These are phyloP conservation scores for Cicer arietinum DNA, from an alignment of 306 rosid genomes.

Conservation along the genomic window DNA sequence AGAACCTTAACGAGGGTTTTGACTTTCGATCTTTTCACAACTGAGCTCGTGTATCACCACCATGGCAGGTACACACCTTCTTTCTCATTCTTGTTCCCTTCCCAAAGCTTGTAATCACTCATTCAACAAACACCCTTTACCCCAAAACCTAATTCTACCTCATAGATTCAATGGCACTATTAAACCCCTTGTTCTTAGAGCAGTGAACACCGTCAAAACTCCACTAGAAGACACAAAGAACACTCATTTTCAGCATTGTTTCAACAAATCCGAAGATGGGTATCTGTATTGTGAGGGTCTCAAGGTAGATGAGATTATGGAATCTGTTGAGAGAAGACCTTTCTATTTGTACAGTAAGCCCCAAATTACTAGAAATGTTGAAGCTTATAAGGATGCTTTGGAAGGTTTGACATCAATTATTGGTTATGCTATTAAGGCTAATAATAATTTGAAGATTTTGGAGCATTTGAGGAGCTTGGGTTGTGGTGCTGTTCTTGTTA, in stretches of 20 bases:
- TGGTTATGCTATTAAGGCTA: slow-evolving; percentile 94
- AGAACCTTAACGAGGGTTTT: slow-evolving; percentile 3
- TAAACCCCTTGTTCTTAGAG: slow-evolving; percentile 54
- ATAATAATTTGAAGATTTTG: slow-evolving; percentile 85
- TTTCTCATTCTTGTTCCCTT: slow-evolving; percentile 52
- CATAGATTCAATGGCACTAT: slow-evolving; percentile 47
- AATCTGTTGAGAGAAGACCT: slow-evolving; percentile 82
- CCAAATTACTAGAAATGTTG: slow-evolving; percentile 83
- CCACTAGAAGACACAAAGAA: slow-evolving; percentile 39
- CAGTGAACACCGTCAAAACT: slow-evolving; percentile 59
- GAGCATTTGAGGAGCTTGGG: slow-evolving; percentile 86
- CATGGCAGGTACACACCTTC: slow-evolving; percentile 65
- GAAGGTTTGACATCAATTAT: slow-evolving; percentile 74
- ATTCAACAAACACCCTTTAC: slow-evolving; percentile 47
- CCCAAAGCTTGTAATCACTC: slow-evolving; percentile 51
- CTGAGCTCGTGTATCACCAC: slow-evolving; percentile 7
- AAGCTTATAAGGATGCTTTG: slow-evolving; percentile 81
- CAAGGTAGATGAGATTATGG: slow-evolving; percentile 87
- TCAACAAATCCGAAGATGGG: slow-evolving; percentile 82
- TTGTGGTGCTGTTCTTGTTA: slow-evolving; percentile 96
- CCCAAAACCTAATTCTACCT: slow-evolving; percentile 39
- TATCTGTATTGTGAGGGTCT: slow-evolving; percentile 70
- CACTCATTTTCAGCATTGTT: slow-evolving; percentile 68
- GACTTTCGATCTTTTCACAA: not conserved
- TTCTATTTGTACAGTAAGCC: slow-evolving; percentile 91